Evolutionary conservation across 345 rosid species (phyloP).

Genomic region (Pseudoturritis turrita): DNA sequence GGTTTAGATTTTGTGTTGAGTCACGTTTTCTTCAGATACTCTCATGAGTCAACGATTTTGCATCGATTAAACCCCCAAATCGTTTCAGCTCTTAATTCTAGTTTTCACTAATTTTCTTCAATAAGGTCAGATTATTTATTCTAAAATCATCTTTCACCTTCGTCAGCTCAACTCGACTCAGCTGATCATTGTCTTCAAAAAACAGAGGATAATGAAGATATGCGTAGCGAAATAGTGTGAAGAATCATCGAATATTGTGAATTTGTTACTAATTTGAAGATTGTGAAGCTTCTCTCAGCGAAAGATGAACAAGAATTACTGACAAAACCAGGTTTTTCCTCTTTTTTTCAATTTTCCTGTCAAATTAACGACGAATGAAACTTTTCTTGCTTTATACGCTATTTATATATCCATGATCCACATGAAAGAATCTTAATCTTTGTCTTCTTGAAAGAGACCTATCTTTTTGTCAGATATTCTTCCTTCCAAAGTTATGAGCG

Average conservation of each 20-base stretch:
- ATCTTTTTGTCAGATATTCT: background rate
- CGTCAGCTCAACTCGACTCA: background rate
- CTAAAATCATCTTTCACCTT: background rate
- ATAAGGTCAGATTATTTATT: background rate
- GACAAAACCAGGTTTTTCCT: background rate
- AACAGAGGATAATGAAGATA: background rate
- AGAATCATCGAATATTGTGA: no score
- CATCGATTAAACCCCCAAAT: no score
- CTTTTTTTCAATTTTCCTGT: no score
- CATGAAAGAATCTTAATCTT: background rate
- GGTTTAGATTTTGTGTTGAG: no score
- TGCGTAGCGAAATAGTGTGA: background rate
- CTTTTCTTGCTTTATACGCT: no score
- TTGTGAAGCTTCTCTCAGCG: no score
- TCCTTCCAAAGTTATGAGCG: background rate
- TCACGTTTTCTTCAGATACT: no score
- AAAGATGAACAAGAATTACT: background rate
- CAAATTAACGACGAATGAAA: no score
- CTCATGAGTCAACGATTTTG: no score
- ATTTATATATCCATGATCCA: background rate
- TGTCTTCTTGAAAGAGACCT: background rate
- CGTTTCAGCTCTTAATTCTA: background rate
- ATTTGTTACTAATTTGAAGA: no score
- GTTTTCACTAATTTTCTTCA: background rate
- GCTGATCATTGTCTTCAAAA: background rate